Evolutionary conservation across 306 rosid genomes (phyloP), one percentile per base, ranked within the genome.

Genomic region (Lathyrus sativus): DNA sequence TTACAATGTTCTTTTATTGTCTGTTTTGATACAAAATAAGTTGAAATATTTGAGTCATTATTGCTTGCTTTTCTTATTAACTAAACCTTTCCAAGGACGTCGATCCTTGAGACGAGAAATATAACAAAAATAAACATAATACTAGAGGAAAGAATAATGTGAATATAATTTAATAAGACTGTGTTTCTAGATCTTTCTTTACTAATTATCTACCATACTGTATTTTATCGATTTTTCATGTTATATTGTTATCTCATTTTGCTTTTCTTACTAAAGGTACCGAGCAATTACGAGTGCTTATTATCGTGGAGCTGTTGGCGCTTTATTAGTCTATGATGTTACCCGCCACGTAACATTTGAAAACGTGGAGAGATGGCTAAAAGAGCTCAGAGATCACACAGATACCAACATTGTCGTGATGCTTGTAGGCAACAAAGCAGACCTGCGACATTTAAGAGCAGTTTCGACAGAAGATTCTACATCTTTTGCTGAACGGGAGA

Each of bases 211-310:
- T 70, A 12, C 35, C 17, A 1, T 44, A 57, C 66, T 68, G 65
- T 43, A 35, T 63, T 48, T 46, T 29, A 60, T 67, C 7, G 11
- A 67, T 31, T 37, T 59, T 33, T 50, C 45, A 49, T 44, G 22
- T 18, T n/a, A 19, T 51, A 69, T 18, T 70, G n/a, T 44, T 24
- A 43, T 51, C 71, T 73, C 11, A 70, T 31, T 60, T 54, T 43
- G 4, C 31, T 35, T 64, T 57, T 7, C 33, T 18, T 4, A 7
- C 55, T 17, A 31, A 62, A 81, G 85, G 79, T 81, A 81, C 48
- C 85, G 85, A 68, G 85, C 85, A 22, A 81, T 81, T 67, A 81
- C 85, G 44, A 81, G 85, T 68, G 85, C 85, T 33, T 81, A 81
- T 57, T 81, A 81, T 57, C 76, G 85, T 42, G 85, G 85, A 64